Base-by-base conservation (phyloP, 257 asterid species). In the Petunia secreta region DNA sequence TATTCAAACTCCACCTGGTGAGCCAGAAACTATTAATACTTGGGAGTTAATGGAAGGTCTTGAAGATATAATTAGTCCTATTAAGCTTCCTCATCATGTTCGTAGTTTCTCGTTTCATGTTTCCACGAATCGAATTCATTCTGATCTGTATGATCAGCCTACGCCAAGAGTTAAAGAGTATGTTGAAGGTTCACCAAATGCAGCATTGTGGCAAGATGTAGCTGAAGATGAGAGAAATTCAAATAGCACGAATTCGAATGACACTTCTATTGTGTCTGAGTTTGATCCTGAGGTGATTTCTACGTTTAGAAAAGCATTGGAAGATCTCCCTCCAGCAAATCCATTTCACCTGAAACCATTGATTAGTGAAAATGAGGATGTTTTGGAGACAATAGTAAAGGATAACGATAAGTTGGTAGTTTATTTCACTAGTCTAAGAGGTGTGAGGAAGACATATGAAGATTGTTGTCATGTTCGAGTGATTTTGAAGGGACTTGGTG, bases 371-470 rank as follows among this genome's bases (percentile, higher is more conserved):
- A 85, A 75, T 36, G 87, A 75, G 75, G 60, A 65, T n/a, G 54
- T 85, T 39, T 83, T 65, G 83, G 84, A 77, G 77, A 10, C n/a
- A 63, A n/a, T 14, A 34, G 15, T 16, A 50, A 65, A 38, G 74
- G 14, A 6, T 4, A 83, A 81, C 44, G 92, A 88, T 8, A 95
- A 86, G 79, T 2, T 92, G 10, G 75, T 94, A 1, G 89, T 96
- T 66, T 96, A 96, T 55, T 96, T 92, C 69, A 96, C 99, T 0
- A 96, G 97, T 83, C 82, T 96, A 5, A 86, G 99, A 78, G 98
- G 98, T 6, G 97, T 96, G 65, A 84, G 99, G 86, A 96, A 92
- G 86, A 96, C 99, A 1, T 91, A 89, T 80, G 99, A 96, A 89
- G 98, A 94, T 88, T 92, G 98, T 69, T 92, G 98, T 40, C 84